Evolutionary conservation across 352 stramenopile species (phyloP).

Genomic region (Poterioochromonas sp.): DNA sequence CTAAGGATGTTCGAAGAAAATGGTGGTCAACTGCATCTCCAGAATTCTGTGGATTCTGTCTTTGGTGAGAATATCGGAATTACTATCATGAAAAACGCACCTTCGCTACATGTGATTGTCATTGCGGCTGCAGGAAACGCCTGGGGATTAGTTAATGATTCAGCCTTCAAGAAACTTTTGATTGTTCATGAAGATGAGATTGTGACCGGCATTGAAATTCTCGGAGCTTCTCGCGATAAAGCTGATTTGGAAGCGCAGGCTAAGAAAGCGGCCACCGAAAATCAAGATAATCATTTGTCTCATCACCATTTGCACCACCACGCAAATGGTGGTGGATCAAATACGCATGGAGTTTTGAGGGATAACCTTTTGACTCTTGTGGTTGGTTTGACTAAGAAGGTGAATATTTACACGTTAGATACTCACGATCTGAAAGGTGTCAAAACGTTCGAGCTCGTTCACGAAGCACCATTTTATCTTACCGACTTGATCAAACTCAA

Average conservation of each 20-base stretch:
- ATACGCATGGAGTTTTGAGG: neutral
- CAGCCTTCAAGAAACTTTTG: conserved; percentile 23
- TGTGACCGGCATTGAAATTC: conserved; percentile 3
- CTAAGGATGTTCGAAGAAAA: conserved; percentile 20
- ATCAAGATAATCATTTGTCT: too few species aligned
- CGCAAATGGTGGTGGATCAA: neutral
- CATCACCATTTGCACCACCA: neutral
- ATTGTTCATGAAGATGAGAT: conserved; percentile 13
- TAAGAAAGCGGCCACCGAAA: neutral
- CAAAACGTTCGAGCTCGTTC: neutral
- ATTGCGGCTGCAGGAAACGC: neutral
- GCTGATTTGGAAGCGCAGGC: neutral
- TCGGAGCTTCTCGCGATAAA: neutral
- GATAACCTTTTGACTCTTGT: conserved; percentile 12
- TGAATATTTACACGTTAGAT: conserved; percentile 11
- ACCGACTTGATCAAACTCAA: neutral
- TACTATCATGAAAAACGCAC: neutral
- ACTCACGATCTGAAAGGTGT: neutral
- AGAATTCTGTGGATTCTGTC: neutral
- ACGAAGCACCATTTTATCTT: conserved; percentile 8
- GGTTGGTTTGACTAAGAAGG: neutral
- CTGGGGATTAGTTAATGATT: neutral
- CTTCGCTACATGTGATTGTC: neutral
- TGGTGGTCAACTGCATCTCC: neutral
- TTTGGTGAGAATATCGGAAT: conserved; percentile 8